Evolutionary conservation across 1,284 basidiomycete species (phyloP).

Genomic region (Cystobasidium sp.): DNA sequence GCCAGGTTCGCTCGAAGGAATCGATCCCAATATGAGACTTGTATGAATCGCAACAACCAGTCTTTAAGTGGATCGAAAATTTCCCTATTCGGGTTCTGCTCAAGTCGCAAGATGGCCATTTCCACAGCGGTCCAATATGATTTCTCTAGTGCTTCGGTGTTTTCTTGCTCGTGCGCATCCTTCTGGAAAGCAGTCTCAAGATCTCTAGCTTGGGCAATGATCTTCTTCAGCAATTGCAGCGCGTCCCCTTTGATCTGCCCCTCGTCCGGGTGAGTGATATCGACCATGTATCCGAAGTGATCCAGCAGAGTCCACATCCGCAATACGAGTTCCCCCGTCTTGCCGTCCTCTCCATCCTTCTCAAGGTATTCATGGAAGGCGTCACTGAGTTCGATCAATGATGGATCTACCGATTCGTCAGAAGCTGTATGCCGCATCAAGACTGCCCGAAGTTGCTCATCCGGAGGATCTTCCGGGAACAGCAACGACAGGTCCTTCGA

Average conservation of each 20-base stretch:
- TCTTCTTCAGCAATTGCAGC: constrained; percentile 22
- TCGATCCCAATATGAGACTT: constrained; percentile 28
- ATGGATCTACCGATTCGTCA: constrained; percentile 17
- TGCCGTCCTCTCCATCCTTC: constrained; percentile 9
- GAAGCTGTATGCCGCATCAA: constrained; percentile 32
- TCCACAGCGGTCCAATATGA: constrained; percentile 34
- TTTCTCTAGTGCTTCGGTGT: constrained; percentile 20
- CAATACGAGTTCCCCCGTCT: constrained; percentile 28
- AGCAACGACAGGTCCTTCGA: constrained; percentile 34
- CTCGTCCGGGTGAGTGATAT: constrained; percentile 32
- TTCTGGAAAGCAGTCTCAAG: constrained; percentile 9
- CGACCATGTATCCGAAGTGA: constrained; percentile 43
- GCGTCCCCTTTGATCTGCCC: constrained; percentile 39
- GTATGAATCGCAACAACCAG: constrained; percentile 28
- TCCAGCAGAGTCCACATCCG: constrained; percentile 43
- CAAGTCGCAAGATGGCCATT: constrained; percentile 28
- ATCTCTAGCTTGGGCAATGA: constrained; percentile 14
- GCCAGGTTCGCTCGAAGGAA: constrained; percentile 11
- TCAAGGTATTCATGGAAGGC: constrained; percentile 39
- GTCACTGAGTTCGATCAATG: constrained; percentile 31
- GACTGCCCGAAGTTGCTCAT: constrained; percentile 35
- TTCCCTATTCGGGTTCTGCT: constrained; percentile 37
- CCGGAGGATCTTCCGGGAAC: constrained; percentile 38
- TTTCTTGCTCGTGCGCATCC: constrained; percentile 3
- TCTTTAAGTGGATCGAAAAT: constrained; percentile 39